These are phyloP conservation scores for Fusarium torulosum DNA, from an alignment of 2,329 filamentous ascomycete species.

Conservation along the genomic window DNA sequence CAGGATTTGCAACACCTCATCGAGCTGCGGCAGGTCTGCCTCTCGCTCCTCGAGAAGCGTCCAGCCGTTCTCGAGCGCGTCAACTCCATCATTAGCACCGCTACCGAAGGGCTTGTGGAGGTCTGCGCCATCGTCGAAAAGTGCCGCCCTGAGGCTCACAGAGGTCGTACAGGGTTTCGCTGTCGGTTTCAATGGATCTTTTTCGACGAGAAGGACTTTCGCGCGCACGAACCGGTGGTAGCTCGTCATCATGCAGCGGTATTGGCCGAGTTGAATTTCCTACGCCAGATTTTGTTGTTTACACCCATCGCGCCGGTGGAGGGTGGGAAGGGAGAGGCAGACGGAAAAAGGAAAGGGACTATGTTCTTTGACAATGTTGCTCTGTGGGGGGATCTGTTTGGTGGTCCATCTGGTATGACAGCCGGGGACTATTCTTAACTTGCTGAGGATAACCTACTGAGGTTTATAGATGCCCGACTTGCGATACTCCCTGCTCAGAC, in stretches of 20 bases:
- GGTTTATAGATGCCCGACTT: too few species aligned
- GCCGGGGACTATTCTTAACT: too few species aligned
- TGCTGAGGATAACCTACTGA: too few species aligned
- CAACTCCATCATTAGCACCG: conserved; percentile 48
- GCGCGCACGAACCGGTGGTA: conserved; percentile 45
- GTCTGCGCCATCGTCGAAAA: conserved; percentile 50
- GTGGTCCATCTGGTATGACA: too few species aligned
- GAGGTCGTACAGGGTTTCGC: conserved; percentile 31
- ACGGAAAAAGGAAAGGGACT: neutral
- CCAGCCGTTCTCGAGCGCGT: conserved; percentile 47
- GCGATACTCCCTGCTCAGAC: too few species aligned
- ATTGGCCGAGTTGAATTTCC: conserved; percentile 48
- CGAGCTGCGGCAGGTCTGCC: conserved; percentile 48
- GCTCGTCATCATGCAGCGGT: conserved; percentile 49
- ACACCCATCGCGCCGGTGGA: conserved; percentile 14
- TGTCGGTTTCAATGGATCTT: conserved; percentile 46
- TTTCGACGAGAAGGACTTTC: conserved; percentile 45
- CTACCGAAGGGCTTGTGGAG: conserved; percentile 46
- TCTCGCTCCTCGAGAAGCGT: conserved; percentile 43
- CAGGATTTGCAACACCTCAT: conserved; percentile 52
- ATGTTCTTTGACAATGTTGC: conserved; percentile 36
- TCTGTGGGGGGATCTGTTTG: conserved; percentile 36
- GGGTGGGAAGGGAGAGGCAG: neutral
- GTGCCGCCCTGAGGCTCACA: conserved; percentile 43
- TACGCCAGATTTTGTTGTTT: conserved; percentile 40